Base-by-base conservation (phyloP, 106 monocot genomes). In the Apostasia shenzhenica region DNA sequence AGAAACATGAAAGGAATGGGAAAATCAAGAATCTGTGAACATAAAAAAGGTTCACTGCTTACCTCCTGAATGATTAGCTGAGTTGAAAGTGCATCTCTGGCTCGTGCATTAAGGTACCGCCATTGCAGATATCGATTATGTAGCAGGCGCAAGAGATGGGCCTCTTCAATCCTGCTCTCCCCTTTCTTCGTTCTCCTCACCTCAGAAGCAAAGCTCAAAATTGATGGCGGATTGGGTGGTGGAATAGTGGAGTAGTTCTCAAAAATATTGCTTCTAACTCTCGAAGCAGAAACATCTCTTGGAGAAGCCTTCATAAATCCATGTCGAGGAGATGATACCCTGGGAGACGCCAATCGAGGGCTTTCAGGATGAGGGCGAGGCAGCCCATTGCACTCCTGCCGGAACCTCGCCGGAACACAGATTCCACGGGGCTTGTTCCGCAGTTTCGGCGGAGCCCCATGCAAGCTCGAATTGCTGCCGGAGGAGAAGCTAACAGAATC, bases 111-210 rank as follows among this genome's bases (percentile, higher is more conserved):
- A 11, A 84, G 78, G 41, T 48, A 95, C 4, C 86, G 76, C 88
- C 85, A 88, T 67, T 95, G 95, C 69, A 95, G 67, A 58, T 84
- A 67, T 14, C 88, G 75, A 45, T 91, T 95, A 46, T 91, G 61
- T 43, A 83, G 71, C 56, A 94, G 38, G 48, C 91, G 81, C 70
- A 91, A 52, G 47, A 77, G 47, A 59, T 94, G 94, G 3, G 88
- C 85, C 41, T 94, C 85, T 60, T 91, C 94, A 12, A 88, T 84
- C 54, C 79, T 68, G 42, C 66, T 80, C 76, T 91, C 91, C 63
- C 91, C 85, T 55, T 81, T 94, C 83, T 86, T 94, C 9, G 77
- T 79, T 60, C 85, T 87, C 68, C 83, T 74, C 56, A 81, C 79
- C 52, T 91, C 91, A 8, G 91, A 83, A 13, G 81, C 85, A 80